Base-by-base conservation (phyloP, 176 grass and related monocot species). In the Tillandsia fasciculata region DNA sequence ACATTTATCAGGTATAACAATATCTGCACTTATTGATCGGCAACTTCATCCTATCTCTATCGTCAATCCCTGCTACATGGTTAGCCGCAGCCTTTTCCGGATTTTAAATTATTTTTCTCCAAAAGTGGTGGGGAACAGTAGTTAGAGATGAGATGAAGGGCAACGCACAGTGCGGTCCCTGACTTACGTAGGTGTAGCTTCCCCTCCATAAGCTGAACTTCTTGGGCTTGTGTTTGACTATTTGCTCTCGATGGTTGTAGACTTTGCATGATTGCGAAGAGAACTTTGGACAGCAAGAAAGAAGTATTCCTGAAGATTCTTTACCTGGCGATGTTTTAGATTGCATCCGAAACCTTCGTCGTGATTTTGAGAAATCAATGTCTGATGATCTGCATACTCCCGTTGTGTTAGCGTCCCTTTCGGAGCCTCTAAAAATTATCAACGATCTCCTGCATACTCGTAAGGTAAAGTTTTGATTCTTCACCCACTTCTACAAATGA, bases 371-470 rank as follows among this genome's bases (percentile, higher is more conserved):
- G 67, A 70, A 76, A 23, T 92, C 89, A 11, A 83, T 97, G 79
- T 97, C 86, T 49, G 89, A 97, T 56, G 93, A 97, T 83, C 84
- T 97, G 63, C 86, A 90, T 78, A 87, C 93, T 50, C 79, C 93
- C 65, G 83, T 92, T 58, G 84, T 85, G 51, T 73, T 92, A 71
- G 81, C 82, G 53, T 80, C 84, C 23, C 74, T 92, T 72, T 92
- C 93, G 51, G 89, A 97, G 42, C 89, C 93, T 50, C 11, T 92
- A 18, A 97, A 85, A 85, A 70, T 87, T 63, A 85, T 92, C 67
- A 97, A 92, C 52, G 93, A 97, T 73, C 48, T 97, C 11, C 67
- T 97, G 48, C 93, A 92, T 61, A 90, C 93, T 65, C 81, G 86
- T 33, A 97, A 97, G 93, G 89, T 97, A 90, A 24, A 52, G 0